Conservation (phyloP, 108 stramenopile genomes). For the Nitzschia sp. region DNA sequence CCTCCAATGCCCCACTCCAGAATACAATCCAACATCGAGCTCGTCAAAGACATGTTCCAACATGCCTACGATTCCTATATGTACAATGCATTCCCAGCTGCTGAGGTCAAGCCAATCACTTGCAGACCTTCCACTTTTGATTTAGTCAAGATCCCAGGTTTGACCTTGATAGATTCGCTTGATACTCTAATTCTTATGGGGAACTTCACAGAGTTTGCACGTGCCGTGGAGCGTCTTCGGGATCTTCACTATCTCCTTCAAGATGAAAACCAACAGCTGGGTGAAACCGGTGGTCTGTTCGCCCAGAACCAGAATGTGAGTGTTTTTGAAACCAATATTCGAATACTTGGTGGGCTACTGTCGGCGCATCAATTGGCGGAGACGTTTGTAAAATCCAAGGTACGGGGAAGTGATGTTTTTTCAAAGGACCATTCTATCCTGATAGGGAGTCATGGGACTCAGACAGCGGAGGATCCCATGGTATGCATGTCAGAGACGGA, state of each 20-base stretch:
- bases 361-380: constrained; percentile 83
- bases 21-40: constrained; percentile 50
- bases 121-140: constrained; percentile 77
- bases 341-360: constrained; percentile 89
- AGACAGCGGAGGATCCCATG: not conserved
- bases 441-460: constrained; percentile 1
- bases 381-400: constrained; percentile 49
- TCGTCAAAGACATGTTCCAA: constrained; percentile 69
- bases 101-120: constrained; percentile 82
- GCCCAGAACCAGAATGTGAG: constrained; percentile 79
- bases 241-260: constrained; percentile 44
- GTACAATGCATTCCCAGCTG: constrained; percentile 83
- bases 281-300: constrained; percentile 55
- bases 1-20: constrained; percentile 62
- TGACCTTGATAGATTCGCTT: constrained; percentile 91
- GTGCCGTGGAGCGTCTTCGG: constrained; percentile 79
- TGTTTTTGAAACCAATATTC: constrained; percentile 93
- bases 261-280: not conserved
- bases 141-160: constrained; percentile 71
- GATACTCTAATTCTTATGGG: constrained; percentile 87
- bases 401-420: constrained; percentile 47
- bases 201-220: constrained; percentile 88
- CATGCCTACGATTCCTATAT: constrained; percentile 91
- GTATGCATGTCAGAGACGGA: not conserved
- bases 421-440: constrained; percentile 39